Conservation (phyloP, 2,329 filamentous ascomycete genomes). For the Arthrobotrys iridis region DNA sequence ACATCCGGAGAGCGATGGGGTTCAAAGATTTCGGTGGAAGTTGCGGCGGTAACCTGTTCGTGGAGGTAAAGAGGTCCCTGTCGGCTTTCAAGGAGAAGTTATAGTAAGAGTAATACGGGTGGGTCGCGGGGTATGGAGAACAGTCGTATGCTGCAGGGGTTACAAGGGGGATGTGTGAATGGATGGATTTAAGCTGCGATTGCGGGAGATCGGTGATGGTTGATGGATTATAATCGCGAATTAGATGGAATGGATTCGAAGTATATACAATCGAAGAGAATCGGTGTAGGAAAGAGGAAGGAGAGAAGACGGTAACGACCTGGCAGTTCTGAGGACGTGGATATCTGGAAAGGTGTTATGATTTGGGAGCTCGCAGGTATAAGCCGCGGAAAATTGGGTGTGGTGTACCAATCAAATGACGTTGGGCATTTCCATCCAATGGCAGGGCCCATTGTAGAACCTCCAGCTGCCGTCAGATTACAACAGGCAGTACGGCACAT, state of each 20-base stretch:
- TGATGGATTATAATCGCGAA: not conserved
- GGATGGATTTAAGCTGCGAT: not conserved
- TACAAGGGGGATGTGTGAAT: not conserved
- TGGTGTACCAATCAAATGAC: slow-evolving; percentile 38
- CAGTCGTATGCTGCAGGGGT: not conserved
- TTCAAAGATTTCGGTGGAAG: not conserved
- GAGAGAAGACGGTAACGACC: not conserved
- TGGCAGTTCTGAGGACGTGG: not conserved
- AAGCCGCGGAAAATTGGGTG: slow-evolving; percentile 29
- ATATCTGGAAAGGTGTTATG: slow-evolving; percentile 39
- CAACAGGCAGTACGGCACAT: not conserved
- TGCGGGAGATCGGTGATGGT: not conserved
- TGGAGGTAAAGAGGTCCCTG: not conserved
- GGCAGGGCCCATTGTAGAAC: not conserved
- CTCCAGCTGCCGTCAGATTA: too few species aligned
- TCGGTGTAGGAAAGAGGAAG: not conserved
- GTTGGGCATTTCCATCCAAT: slow-evolving; percentile 19
- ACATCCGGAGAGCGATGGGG: slow-evolving; percentile 36
- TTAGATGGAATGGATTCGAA: not conserved
- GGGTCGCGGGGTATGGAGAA: slow-evolving; percentile 9
- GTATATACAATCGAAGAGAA: slow-evolving; percentile 42
- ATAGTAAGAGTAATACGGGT: not conserved
- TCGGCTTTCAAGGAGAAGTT: not conserved
- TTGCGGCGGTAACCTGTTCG: not conserved
- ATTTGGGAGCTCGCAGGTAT: slow-evolving; percentile 28